phyloP scores from a whole-genome alignment of 129 eudicot genomes.

The carrot (Daucus carota) region DH1_v3.0 NC_030388.2:12978501-12979000 shows the following conservation, averaged over 20 bases:
- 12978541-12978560: not conserved
- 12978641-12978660: not conserved
- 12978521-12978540: not conserved
- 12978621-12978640: not conserved
- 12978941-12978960: not conserved
- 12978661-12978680: not conserved
- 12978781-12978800: too few species aligned
- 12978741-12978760: not conserved
- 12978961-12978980: not conserved
- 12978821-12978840: too few species aligned
- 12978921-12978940: not conserved
- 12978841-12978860: not conserved
- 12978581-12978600: not conserved
- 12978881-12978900: not conserved
- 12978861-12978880: not conserved
- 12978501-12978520: not conserved
- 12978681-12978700: not conserved
- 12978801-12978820: too few species aligned
- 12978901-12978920: not conserved
- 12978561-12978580: not conserved
- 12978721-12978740: not conserved
- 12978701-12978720: not conserved
- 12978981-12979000: not conserved
- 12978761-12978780: not conserved
- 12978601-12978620: not conserved